Evolutionary conservation across 1,284 basidiomycete genomes (phyloP).

Genomic region (Cryptococcus sp.): DNA sequence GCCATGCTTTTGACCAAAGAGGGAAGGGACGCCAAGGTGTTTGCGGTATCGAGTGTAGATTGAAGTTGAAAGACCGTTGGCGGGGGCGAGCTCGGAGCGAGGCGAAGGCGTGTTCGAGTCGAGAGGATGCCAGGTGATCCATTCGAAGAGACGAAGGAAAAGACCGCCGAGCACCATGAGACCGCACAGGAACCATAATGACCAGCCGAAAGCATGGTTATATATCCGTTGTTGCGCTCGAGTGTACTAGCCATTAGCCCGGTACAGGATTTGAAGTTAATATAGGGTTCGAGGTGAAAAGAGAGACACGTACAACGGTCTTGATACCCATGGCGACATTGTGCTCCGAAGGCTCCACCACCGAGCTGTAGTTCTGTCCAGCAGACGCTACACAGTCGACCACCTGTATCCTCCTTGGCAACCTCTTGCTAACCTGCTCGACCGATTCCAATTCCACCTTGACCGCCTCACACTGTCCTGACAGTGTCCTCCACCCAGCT

Average conservation of each 20-base stretch:
- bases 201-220: background rate
- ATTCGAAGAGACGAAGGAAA: background rate
- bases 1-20: background rate
- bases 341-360: background rate
- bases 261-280: background rate
- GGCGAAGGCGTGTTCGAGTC: background rate
- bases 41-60: background rate
- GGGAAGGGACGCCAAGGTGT: background rate
- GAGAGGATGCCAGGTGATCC: background rate
- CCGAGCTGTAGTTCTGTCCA: background rate
- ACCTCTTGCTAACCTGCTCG: background rate
- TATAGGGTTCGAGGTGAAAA: too few species aligned
- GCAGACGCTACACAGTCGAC: background rate
- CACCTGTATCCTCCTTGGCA: background rate
- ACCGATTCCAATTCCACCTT: background rate
- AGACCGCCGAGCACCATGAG: background rate
- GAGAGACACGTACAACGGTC: background rate
- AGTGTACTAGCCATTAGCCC: background rate
- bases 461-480: background rate
- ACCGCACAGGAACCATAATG: background rate
- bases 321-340: background rate
- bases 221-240: background rate
- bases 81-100: background rate
- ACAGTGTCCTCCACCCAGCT: background rate
- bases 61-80: background rate